Conservation (phyloP, 2,329 filamentous ascomycete genomes). For the Alternaria infectoria region DNA sequence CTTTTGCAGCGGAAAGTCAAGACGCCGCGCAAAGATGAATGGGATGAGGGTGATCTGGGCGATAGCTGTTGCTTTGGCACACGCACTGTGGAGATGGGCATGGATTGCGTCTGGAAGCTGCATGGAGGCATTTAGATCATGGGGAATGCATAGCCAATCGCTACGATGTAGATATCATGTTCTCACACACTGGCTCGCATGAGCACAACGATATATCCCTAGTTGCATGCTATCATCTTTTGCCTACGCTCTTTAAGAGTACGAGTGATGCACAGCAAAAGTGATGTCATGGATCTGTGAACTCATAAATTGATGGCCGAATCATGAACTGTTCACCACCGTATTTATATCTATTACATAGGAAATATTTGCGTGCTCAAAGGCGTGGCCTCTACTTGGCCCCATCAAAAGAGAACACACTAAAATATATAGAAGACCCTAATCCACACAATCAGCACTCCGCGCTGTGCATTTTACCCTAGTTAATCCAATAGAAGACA, state of each 20-base stretch:
- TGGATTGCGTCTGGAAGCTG: constrained; percentile 36
- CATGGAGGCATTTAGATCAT: constrained; percentile 34
- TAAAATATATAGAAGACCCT: constrained; percentile 6
- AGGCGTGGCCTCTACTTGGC: neutral
- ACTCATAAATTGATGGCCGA: neutral
- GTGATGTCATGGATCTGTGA: neutral
- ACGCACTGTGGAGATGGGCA: constrained; percentile 27
- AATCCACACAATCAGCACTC: constrained; percentile 5
- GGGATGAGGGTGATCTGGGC: constrained; percentile 28
- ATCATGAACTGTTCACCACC: constrained; percentile 1
- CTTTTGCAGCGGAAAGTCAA: constrained; percentile 21
- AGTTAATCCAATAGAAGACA: constrained; percentile 3
- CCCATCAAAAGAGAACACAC: neutral
- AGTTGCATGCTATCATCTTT: neutral
- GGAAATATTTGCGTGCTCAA: neutral
- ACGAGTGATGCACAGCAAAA: neutral
- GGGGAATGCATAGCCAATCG: neutral
- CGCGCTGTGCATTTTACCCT: constrained; percentile 14
- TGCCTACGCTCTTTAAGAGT: neutral
- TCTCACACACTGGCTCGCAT: neutral
- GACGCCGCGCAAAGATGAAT: constrained; percentile 2
- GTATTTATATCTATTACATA: constrained; percentile 5
- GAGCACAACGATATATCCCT: neutral
- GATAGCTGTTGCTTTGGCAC: constrained; percentile 43
- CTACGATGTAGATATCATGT: neutral